Base-by-base conservation (phyloP, 1,139 yeast genomes). In the Magnusiomyces magnusii region DNA sequence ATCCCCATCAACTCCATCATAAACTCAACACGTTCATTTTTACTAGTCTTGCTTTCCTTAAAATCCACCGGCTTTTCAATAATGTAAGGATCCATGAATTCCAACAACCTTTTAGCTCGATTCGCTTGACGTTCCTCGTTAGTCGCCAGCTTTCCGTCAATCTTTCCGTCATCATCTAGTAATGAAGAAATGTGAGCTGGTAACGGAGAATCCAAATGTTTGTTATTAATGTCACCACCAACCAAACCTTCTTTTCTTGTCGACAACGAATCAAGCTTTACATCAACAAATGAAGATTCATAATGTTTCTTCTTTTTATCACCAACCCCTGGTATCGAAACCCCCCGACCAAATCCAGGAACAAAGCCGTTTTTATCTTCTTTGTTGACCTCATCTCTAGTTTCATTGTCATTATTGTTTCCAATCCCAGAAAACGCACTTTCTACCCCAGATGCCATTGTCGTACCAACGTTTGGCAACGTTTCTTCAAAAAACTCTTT, bases 1-100 rank as follows among this genome's bases (percentile, higher is more conserved):
- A 52, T 27, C 2, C 55, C 55, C 34, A 52, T 24, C 19, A 52
- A 41, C 36, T 52, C 55, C 34, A 25, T n/a, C 31, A 52, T 24
- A n/a, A 52, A 52, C 17, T 52, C 55, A 17, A 52, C 23, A 19
- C 55, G 23, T 41, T 41, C 49, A 25, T 24, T 36, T 24, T 52
- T 52, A 10, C 25, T 41, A 9, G 55, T 27, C 24, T 23, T 52
- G 23, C 36, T 41, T 2, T 52, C 55, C n/a, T 42, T 41, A 13
- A 52, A 41, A 25, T 21, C 24, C 1, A 23, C n/a, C 3, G 55
- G 55, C 21, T 39, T 41, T 39, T 41, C 49, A 52, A 52, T 41
- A 25, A 52, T 41, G 23, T 39, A 52, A 5, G 23, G 36, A 19
- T 52, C 55, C 17, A 52, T 24, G n/a, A 52, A 52, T n/a, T 23